Percentiles rank a stretch among this genome's conserved stretches.
Conservation (phyloP, 192 early-diverging fungal genomes). For the Coemansia sp. region DNA sequence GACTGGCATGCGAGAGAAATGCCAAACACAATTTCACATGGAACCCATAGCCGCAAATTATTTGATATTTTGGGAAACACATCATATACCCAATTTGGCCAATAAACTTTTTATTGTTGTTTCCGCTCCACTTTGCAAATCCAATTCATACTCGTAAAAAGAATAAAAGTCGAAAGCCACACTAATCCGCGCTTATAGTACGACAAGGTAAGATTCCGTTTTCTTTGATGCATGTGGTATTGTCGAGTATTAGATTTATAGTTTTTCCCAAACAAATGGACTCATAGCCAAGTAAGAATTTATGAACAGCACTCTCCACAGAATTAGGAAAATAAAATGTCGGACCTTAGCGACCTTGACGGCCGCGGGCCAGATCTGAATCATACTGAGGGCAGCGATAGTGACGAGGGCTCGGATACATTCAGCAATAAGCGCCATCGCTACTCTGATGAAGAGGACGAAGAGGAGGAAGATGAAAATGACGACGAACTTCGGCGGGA, state of each 20-base stretch:
- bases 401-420: slow-evolving; percentile 60
- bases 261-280: neutral
- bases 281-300: neutral
- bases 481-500: slow-evolving; percentile 61
- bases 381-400: slow-evolving; percentile 49
- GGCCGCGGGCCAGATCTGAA: slow-evolving; percentile 44
- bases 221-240: neutral
- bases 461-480: slow-evolving; percentile 65
- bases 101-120: neutral
- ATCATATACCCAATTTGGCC: neutral
- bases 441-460: slow-evolving; percentile 53
- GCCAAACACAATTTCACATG: too few species aligned
- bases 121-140: neutral
- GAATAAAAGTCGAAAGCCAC: neutral
- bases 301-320: neutral
- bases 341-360: slow-evolving; percentile 33
- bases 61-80: neutral
- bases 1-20: too few species aligned
- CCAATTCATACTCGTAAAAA: neutral
- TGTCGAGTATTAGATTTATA: neutral
- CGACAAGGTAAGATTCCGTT: neutral
- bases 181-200: neutral
- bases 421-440: slow-evolving; percentile 31
- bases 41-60: neutral
- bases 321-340: slow-evolving; percentile 15